Base-by-base conservation (phyloP, 106 monocot genomes). In the Iris macrosiphon region DNA sequence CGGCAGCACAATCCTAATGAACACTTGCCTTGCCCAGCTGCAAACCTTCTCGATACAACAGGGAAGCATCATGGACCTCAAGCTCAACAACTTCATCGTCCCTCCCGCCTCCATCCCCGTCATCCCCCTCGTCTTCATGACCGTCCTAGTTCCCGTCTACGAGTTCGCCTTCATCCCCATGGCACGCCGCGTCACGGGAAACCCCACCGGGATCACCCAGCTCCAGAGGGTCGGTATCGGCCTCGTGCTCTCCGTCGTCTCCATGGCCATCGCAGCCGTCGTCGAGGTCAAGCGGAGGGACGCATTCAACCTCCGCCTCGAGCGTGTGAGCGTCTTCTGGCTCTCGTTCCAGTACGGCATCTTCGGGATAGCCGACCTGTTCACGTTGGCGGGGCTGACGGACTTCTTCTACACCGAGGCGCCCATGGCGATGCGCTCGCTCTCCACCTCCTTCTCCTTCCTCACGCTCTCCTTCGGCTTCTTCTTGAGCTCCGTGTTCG, bases 41-140 rank as follows among this genome's bases (percentile, higher is more conserved):
- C 63, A 67, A 16, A 74, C 73, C 59, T 79, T 73, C 73, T 64
- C 73, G 6, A 43, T 79, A 20, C 42, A 60, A n/a, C 73, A 79
- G 22, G 79, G 65, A 12, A 10, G 4, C 31, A 69, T 52, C 32
- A 69, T 79, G 69, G 49, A 74, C 74, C 40, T n/a, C 18, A 27
- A 7, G 24, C 5, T 79, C 38, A 28, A 0, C 0, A 3, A 12
- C 25, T 50, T 79, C 50, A 3, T 33, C n/a, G 30, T 79, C 27
- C 69, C 69, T 0, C 29, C 61, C 0, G 62, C 79, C 24, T 22
- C 22, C 47, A 4, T 47, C 47, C 58, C 69, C 22, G 42, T 57
- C 48, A 33, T 74, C 65, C 74, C 79, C 45, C 7, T 78, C 45
- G 4, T 45, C 55, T 40, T 70, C 62, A 65, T 79, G 61, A 13